Percentiles rank a stretch among this genome's conserved stretches.
These are phyloP conservation scores for Plectosphaerella plurivora DNA, from an alignment of 2,329 filamentous ascomycete species.

Conservation along the genomic window DNA sequence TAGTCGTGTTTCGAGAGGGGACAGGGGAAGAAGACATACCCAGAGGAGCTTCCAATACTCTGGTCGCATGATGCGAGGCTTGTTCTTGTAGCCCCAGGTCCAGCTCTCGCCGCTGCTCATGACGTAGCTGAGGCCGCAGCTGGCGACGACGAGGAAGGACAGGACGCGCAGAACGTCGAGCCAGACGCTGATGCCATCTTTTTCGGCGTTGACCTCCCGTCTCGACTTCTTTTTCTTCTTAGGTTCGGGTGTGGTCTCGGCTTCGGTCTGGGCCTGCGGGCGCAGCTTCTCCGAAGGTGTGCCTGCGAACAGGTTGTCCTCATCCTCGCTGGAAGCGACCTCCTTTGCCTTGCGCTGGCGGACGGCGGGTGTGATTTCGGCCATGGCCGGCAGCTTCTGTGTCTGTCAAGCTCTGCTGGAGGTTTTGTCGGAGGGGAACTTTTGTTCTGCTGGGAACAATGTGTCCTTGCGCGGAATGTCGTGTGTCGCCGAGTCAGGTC, in stretches of 20 bases:
- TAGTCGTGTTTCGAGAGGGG: neutral
- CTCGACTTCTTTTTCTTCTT: constrained; percentile 20
- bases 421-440: neutral
- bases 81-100: constrained; percentile 60
- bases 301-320: constrained; percentile 23
- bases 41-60: constrained; percentile 56
- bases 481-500: neutral
- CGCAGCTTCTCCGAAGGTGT: constrained; percentile 14
- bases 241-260: neutral
- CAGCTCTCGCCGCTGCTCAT: constrained; percentile 66
- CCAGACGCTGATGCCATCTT: constrained; percentile 52
- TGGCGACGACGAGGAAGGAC: constrained; percentile 61
- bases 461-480: neutral
- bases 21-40: constrained; percentile 37
- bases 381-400: constrained; percentile 20
- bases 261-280: neutral
- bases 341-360: constrained; percentile 39
- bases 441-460: neutral
- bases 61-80: constrained; percentile 56
- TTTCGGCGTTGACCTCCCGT: constrained; percentile 45
- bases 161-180: constrained; percentile 68
- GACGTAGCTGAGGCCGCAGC: constrained; percentile 70
- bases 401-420: neutral
- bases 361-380: constrained; percentile 26
- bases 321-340: constrained; percentile 14